Evolutionary conservation across 1,284 basidiomycete genomes (phyloP), one percentile per base, ranked within the genome.

Genomic region (Apiotrichum mycotoxinovorans): DNA sequence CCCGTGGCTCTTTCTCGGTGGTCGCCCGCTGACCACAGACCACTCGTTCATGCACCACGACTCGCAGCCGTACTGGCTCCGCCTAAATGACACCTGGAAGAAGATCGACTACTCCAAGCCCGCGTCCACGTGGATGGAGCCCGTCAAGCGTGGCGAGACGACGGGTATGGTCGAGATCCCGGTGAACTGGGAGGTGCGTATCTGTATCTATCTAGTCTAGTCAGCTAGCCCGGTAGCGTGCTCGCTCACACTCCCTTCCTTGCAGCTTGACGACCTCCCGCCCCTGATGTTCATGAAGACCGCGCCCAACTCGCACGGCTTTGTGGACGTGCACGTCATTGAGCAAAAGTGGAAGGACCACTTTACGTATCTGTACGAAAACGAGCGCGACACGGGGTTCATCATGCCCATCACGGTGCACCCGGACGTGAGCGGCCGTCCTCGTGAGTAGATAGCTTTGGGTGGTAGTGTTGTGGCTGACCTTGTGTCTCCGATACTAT

Each of bases 301-400:
- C 1, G 80, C 79, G 51, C 66, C 82, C 1, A 87, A 88, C 70
- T 84, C 83, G 1, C 86, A 88, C 66, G 86, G 86, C 30, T 87
- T 83, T 79, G 86, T 89, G n/a, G 86, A 85, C 64, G 72, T 83
- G 1, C 79, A 83, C 44, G 83, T 85, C 43, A 83, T 89, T 12
- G 85, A 88, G 63, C 81, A 87, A 58, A 81, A 88, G 34, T 89
- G 87, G 87, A 87, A 86, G 70, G 86, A 87, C 70, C 84, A 80
- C 57, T 88, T 88, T 69, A 80, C 82, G 0, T 89, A 88, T 69
- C 81, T 82, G 51, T 88, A 86, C 69, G 56, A 65, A 47, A 66
- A 60, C 48, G 57, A 60, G 59, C 54, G 60, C 3, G 64, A 70
- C 25, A 44, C 62, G 17, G 56, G 64, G 4, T 89, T 88, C 65